phyloP scores from a whole-genome alignment of 768 basidiomycete genomes.

The Leccinum incarnatum region DNA sequence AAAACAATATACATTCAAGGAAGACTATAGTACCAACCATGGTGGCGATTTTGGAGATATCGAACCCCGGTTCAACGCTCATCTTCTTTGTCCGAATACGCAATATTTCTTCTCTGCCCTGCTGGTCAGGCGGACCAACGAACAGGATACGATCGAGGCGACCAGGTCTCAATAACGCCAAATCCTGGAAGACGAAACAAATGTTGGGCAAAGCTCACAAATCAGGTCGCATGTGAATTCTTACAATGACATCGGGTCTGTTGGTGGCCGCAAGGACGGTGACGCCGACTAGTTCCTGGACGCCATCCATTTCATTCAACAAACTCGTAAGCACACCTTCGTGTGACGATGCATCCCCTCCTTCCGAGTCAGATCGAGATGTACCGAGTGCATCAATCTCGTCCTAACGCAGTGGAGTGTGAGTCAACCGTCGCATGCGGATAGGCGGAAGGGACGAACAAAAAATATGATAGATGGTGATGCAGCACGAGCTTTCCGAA shows the following conservation, averaged over 20 bases:
- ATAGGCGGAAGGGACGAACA: slow-evolving; percentile 44
- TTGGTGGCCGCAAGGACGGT: slow-evolving; percentile 96
- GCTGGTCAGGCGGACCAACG: slow-evolving; percentile 85
- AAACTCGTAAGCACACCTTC: slow-evolving; percentile 92
- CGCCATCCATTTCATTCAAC: slow-evolving; percentile 98
- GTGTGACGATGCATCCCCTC: slow-evolving; percentile 56
- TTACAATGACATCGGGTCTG: slow-evolving; percentile 84
- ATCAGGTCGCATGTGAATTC: slow-evolving; percentile 29
- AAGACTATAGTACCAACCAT: slow-evolving; percentile 45
- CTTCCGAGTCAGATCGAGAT: slow-evolving; percentile 58
- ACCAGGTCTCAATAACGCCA: slow-evolving; percentile 93
- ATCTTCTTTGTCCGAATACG: slow-evolving; percentile 73
- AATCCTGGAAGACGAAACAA: slow-evolving; percentile 55
- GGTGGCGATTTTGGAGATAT: slow-evolving; percentile 63
- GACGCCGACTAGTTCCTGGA: slow-evolving; percentile 93
- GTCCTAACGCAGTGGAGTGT: slow-evolving; percentile 55
- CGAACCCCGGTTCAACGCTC: slow-evolving; percentile 71
- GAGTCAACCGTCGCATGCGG: background rate
- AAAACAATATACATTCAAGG: background rate
- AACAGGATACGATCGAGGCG: slow-evolving; percentile 92
- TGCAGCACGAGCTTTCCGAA: slow-evolving; percentile 90
- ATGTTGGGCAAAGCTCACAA: background rate
- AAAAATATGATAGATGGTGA: slow-evolving; percentile 97
- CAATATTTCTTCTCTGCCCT: slow-evolving; percentile 82
- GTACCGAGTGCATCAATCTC: slow-evolving; percentile 94